Evolutionary conservation across 495 filamentous ascomycete species (phyloP).

Genomic region (Trichoderma erinaceum): DNA sequence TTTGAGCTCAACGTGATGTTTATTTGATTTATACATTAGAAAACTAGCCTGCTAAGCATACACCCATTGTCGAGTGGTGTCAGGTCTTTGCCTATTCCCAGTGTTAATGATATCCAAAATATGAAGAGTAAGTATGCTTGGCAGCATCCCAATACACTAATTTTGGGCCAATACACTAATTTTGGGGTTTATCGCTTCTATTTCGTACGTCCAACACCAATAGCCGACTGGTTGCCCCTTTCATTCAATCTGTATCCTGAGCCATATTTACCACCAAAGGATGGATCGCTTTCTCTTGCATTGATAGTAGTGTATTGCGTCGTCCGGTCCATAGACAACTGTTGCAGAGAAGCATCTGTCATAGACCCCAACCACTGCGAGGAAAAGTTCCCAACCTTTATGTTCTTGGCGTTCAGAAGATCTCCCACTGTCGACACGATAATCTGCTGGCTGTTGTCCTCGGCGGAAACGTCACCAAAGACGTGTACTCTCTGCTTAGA

Average conservation of each 20-base stretch:
- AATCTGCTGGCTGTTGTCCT: conserved; percentile 29
- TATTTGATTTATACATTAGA: neutral
- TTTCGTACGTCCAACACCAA: neutral
- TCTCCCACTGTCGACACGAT: conserved; percentile 34
- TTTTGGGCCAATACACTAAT: too few relatives aligned
- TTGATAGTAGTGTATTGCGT: neutral
- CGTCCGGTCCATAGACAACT: neutral
- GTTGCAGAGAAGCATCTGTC: conserved; percentile 8
- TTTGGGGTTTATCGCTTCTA: neutral
- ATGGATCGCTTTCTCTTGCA: neutral
- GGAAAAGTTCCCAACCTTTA: conserved; percentile 26
- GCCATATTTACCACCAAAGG: neutral
- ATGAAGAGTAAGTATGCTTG: too few relatives aligned
- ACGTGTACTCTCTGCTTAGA: conserved; percentile 25
- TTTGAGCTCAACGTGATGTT: neutral
- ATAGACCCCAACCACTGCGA: conserved; percentile 24
- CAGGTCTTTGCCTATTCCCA: too few relatives aligned
- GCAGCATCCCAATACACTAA: too few relatives aligned
- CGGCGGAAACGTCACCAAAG: conserved; percentile 28
- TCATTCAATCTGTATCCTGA: neutral
- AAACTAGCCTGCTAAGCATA: neutral
- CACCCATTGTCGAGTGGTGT: too few relatives aligned
- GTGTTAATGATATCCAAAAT: too few relatives aligned
- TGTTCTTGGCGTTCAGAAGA: conserved; percentile 29
- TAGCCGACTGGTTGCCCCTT: neutral